These are phyloP conservation scores for Puccinia horiana DNA, from an alignment of 1,284 basidiomycete species.

Conservation along the genomic window DNA sequence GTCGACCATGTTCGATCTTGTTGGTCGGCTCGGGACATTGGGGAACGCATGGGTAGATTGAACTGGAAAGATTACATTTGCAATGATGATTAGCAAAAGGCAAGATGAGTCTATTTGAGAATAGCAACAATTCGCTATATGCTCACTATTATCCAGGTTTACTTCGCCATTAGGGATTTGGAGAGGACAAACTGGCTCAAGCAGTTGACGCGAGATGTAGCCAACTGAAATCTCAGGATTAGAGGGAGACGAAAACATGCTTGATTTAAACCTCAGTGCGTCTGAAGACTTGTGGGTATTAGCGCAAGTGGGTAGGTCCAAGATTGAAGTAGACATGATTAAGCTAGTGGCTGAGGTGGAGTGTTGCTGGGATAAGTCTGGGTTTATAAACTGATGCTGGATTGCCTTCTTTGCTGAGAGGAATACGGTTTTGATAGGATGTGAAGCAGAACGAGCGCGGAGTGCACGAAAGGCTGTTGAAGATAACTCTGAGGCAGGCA, in stretches of 20 bases:
- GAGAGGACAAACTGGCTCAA: not conserved
- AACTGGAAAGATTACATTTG: not conserved
- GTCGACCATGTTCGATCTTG: not conserved
- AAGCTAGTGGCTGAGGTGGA: not conserved
- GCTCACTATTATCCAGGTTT: not conserved
- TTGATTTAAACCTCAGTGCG: not conserved
- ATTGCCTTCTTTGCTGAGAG: constrained; percentile 1
- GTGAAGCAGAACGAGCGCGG: constrained; percentile 3
- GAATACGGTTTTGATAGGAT: constrained; percentile 15
- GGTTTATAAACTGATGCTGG: not conserved
- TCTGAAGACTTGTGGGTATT: not conserved
- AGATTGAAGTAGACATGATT: not conserved
- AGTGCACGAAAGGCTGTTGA: not conserved
- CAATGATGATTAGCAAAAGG: not conserved
- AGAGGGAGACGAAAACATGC: not conserved
- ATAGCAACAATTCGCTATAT: too few relatives aligned
- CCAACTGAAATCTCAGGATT: constrained; percentile 10
- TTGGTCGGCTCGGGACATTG: not conserved
- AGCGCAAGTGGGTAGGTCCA: not conserved
- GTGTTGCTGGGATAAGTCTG: not conserved
- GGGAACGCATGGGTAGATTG: not conserved
- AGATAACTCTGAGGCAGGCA: not conserved
- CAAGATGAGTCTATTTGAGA: too few relatives aligned
- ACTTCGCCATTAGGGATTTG: not conserved
- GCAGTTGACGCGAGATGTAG: not conserved